Evolutionary conservation across 495 filamentous ascomycete species (phyloP).

Genomic region (Stereocaulon alpinum): DNA sequence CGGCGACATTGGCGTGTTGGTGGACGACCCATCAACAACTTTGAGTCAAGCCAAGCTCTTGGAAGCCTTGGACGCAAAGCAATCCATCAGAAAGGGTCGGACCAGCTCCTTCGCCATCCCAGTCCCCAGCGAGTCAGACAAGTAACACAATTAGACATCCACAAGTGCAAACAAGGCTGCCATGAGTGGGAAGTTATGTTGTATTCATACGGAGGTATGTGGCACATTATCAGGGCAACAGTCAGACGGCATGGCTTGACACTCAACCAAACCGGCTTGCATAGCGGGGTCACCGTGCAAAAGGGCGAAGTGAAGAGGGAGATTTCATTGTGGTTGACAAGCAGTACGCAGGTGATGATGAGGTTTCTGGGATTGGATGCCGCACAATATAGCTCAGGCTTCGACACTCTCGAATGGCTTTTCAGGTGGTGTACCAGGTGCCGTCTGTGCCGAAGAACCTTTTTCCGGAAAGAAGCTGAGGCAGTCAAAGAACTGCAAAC

Average conservation of each 20-base stretch:
- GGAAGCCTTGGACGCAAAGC: slow-evolving; percentile 11
- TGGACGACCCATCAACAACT: slow-evolving; percentile 29
- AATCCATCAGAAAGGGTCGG: not conserved
- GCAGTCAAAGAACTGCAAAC: not conserved
- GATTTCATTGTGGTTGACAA: slow-evolving; percentile 43
- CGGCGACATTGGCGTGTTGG: slow-evolving; percentile 50
- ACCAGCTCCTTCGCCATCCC: slow-evolving; percentile 37
- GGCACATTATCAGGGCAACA: slow-evolving; percentile 51
- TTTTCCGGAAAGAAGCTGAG: slow-evolving; percentile 3
- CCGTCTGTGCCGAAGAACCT: slow-evolving; percentile 29
- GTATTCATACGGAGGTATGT: slow-evolving; percentile 52
- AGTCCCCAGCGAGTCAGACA: slow-evolving; percentile 27
- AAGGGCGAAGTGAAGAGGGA: slow-evolving; percentile 43
- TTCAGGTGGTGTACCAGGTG: slow-evolving; percentile 44
- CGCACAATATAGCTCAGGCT: slow-evolving; percentile 34
- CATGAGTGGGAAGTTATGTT: slow-evolving; percentile 50
- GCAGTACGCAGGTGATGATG: slow-evolving; percentile 39
- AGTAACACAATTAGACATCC: slow-evolving; percentile 51
- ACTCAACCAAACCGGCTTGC: slow-evolving; percentile 45
- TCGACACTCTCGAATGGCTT: slow-evolving; percentile 38
- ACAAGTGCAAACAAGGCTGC: slow-evolving; percentile 27
- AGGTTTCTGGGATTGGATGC: slow-evolving; percentile 46
- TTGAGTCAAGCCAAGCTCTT: slow-evolving; percentile 1
- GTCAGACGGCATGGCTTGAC: slow-evolving; percentile 48
- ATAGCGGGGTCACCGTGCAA: slow-evolving; percentile 49